Conservation (phyloP, 2,329 filamentous ascomycete genomes). For the Aspergillus sp. region DNA sequence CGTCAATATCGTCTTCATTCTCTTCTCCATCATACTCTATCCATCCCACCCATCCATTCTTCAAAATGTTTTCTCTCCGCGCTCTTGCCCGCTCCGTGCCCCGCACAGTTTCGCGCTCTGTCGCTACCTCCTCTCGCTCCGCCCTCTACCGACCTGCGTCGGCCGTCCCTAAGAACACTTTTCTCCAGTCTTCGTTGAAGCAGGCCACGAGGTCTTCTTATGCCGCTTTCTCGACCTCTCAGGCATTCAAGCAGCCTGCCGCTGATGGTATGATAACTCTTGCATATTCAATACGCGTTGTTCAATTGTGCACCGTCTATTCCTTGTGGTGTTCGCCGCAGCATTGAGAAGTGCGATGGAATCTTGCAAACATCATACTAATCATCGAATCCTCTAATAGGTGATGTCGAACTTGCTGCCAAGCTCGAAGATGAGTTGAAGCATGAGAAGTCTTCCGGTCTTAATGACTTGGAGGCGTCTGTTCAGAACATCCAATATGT, state of each 20-base stretch:
- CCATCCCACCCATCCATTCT: background rate
- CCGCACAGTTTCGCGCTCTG: slow-evolving; percentile 58
- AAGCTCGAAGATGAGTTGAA: slow-evolving; percentile 84
- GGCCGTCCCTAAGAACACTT: slow-evolving; percentile 49
- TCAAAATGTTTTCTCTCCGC: slow-evolving; percentile 67
- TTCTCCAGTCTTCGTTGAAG: slow-evolving; percentile 52
- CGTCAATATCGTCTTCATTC: slow-evolving; percentile 12
- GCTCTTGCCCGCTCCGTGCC: slow-evolving; percentile 66
- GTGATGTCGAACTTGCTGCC: slow-evolving; percentile 75
- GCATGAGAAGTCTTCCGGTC: slow-evolving; percentile 79
- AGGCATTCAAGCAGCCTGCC: slow-evolving; percentile 42
- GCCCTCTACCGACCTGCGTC: slow-evolving; percentile 51
- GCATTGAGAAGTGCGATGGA: background rate
- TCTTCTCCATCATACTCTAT: slow-evolving; percentile 3
- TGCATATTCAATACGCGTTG: background rate
- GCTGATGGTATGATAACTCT: slow-evolving; percentile 43
- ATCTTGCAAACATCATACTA: background rate
- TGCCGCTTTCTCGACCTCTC: slow-evolving; percentile 49
- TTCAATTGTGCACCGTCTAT: background rate
- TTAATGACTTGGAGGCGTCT: slow-evolving; percentile 69
- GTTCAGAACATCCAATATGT: slow-evolving; percentile 92
- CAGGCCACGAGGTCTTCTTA: slow-evolving; percentile 42
- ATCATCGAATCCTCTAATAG: slow-evolving; percentile 30
- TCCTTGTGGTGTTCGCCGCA: background rate
- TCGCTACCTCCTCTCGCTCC: slow-evolving; percentile 50